These are phyloP conservation scores for Leishmania arabica DNA, from an alignment of 208 protist genomes.

Conservation along the genomic window DNA sequence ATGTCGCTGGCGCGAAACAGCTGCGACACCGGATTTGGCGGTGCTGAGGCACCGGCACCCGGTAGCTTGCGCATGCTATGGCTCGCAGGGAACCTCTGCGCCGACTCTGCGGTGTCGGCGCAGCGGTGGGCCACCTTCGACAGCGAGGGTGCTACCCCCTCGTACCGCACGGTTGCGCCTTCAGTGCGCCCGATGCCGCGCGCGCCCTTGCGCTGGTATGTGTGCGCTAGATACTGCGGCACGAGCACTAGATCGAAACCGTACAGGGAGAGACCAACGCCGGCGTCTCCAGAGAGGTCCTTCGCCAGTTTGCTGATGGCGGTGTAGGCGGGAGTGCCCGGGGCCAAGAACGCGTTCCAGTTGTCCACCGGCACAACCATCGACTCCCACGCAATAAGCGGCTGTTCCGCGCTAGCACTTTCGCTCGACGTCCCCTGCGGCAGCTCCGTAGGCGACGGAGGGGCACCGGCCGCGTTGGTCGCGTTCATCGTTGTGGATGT, in stretches of 20 bases:
- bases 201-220: conserved; percentile 26
- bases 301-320: conserved; percentile 44
- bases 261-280: conserved; percentile 65
- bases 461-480: not conserved
- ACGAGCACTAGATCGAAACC: conserved; percentile 86
- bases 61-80: not conserved
- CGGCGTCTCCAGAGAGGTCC: conserved; percentile 32
- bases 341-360: conserved; percentile 64
- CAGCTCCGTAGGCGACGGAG: not conserved
- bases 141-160: not conserved
- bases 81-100: not conserved
- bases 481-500: not conserved
- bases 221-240: conserved; percentile 39
- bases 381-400: conserved; percentile 19
- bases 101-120: not conserved
- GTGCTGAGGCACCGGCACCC: not conserved
- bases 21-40: conserved; percentile 3
- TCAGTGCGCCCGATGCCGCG: conserved; percentile 38
- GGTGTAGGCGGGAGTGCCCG: conserved; percentile 44
- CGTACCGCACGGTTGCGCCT: conserved; percentile 23
- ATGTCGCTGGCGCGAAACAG: conserved; percentile 36
- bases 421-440: not conserved
- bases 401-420: not conserved
- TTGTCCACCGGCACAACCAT: conserved; percentile 24
- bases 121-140: not conserved